Base-by-base conservation (phyloP, 2,329 filamentous ascomycete species). In the Trichophyton equinum region DNA sequence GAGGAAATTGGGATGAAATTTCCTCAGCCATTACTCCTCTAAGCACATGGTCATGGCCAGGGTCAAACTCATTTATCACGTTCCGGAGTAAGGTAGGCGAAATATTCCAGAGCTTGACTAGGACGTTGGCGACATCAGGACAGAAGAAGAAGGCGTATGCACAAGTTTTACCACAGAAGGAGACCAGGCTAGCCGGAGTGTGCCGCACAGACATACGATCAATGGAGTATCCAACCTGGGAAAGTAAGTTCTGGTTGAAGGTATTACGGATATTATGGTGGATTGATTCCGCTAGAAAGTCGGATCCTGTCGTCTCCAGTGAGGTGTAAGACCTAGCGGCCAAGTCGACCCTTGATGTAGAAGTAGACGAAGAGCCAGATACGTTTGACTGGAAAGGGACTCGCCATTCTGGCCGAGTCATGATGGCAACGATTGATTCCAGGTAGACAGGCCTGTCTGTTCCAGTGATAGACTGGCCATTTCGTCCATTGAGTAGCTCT, bases 81-180 rank as follows among this genome's bases (percentile, higher is more conserved):
- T 89, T 84, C 64, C 87, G 83, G 68, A 95, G 80, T 47, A 84
- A 76, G 61, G 85, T 84, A 2, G 85, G 77, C 1, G 85, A 83
- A 20, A 89, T 79, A 42, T 83, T 84, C 91, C 91, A 96, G 4
- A 96, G 77, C 15, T 90, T 84, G 27, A 92, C 83, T 57, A 96
- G 78, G 58, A 95, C 83, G 68, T 95, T 90, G 6, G 89, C 87
- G 60, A 95, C 83, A 3, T 89, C 89, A 0, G 90, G 89, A 30
- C 89, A 91, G 68, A 95, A 96, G 75, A 92, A 94, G 73, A 95
- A 96, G 33, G 89, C 91, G 72, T 95, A 96, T 1, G 91, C 91
- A 69, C 88, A 92, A 3, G 90, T 89, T 74, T 94, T 95, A 62
- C 89, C 91, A 60, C 89, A 90, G 71, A 96, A 96, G 33, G 87